These are phyloP conservation scores for Recurvomyces mirabilis DNA, from an alignment of 495 filamentous ascomycete genomes.

Conservation along the genomic window DNA sequence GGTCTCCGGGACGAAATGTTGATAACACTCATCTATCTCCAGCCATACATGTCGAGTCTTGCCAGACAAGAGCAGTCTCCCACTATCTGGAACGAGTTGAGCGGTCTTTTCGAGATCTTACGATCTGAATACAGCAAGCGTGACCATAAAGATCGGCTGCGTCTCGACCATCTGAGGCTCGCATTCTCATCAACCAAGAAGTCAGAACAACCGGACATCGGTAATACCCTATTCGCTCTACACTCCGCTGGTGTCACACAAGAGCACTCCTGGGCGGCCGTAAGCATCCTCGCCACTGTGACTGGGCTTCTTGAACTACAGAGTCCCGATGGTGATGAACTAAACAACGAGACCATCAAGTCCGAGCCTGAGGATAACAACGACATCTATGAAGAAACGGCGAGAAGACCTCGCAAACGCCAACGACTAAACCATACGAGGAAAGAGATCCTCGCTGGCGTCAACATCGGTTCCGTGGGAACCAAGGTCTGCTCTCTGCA, in stretches of 20 bases:
- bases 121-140: conserved; percentile 21
- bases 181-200: not conserved
- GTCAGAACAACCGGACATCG: not conserved
- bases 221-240: conserved; percentile 31
- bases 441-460: too few relatives aligned
- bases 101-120: conserved; percentile 25
- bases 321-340: not conserved
- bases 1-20: conserved; percentile 57
- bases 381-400: conserved; percentile 3
- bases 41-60: conserved; percentile 39
- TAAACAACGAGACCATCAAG: too few relatives aligned
- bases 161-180: conserved; percentile 16
- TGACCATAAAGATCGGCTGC: conserved; percentile 13
- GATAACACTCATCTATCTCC: conserved; percentile 55
- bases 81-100: conserved; percentile 24
- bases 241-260: conserved; percentile 27
- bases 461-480: not conserved
- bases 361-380: not conserved
- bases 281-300: conserved; percentile 41
- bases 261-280: conserved; percentile 44
- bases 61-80: conserved; percentile 22
- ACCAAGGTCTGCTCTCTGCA: conserved; percentile 46
- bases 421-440: too few relatives aligned
- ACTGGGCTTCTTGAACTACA: conserved; percentile 30
- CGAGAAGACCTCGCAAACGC: conserved; percentile 13